Base-by-base conservation (phyloP, 768 basidiomycete species). In the Trametes cinnabarina region DNA sequence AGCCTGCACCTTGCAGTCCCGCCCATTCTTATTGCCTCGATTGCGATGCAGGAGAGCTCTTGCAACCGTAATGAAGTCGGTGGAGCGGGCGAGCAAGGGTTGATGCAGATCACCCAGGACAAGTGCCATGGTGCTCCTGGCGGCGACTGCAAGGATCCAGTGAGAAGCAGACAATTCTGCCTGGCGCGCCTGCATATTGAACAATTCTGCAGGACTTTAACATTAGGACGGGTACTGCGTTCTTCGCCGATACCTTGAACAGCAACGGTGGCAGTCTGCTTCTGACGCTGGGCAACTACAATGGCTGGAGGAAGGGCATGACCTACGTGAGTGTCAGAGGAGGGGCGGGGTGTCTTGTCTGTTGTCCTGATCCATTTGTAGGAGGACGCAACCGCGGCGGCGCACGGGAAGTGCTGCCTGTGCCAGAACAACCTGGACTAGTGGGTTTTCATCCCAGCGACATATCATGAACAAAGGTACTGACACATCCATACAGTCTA, bases 361-460 rank as follows among this genome's bases (percentile, higher is more conserved):
- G 44, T 35, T 30, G 46, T 55, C 25, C 39, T n/a, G 3, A 35
- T 32, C 30, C 30, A 12, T 12, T 32, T 32, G 30, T 32, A 87
- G 85, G 68, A 19, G 0, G 63, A 79, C 26, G 88, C 87, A 19
- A 88, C 84, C 51, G 81, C 82, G 57, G 85, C 86, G 42, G 79
- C 75, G 11, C 50, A 74, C 47, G 72, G 76, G 1, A 32, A 66
- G 47, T 89, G 88, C 75, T 89, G 86, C 72, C 73, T 69, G 43
- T 87, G 87, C 71, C 91, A 92, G 76, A 86, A 91, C 69, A 94
- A 94, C 74, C 77, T 91, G 47, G 92, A 93, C 73, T 94, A 94
- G 89, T 88, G 66, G 64, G 87, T 77, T 0, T 20, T 35, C n/a
- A 6, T 32, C 7, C 10, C 39, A 7, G 19, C 14, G 15, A 17